These are phyloP conservation scores for Mortierella sp. DNA, from an alignment of 371 early-diverging fungal species.

Conservation along the genomic window DNA sequence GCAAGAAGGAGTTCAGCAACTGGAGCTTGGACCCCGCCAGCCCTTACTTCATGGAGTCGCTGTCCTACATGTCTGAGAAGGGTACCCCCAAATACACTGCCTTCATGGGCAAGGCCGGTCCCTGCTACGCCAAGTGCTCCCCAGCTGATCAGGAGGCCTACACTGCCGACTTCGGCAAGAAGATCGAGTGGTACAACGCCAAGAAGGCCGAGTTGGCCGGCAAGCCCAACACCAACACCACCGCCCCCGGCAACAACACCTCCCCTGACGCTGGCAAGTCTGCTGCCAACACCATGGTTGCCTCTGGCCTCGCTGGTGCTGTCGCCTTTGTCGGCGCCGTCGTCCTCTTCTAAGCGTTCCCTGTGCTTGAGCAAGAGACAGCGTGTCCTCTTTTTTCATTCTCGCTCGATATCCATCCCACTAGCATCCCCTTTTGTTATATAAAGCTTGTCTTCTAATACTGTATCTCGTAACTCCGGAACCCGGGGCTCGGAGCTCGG, in stretches of 20 bases:
- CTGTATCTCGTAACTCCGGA: too few relatives aligned
- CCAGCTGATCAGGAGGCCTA: conserved; percentile 18
- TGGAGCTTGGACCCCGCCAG: conserved; percentile 28
- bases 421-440: too few relatives aligned
- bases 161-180: conserved; percentile 19
- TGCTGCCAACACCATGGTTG: conserved; percentile 50
- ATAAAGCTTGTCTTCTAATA: too few relatives aligned
- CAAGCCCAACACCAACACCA: conserved; percentile 21
- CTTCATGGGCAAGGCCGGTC: conserved; percentile 30
- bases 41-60: conserved; percentile 37
- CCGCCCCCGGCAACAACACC: background rate
- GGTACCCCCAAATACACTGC: conserved; percentile 29
- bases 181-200: conserved; percentile 30
- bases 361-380: too few relatives aligned
- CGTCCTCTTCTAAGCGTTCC: conserved; percentile 4
- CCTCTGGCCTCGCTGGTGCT: conserved; percentile 14
- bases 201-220: conserved; percentile 45
- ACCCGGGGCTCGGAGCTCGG: too few relatives aligned
- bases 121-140: conserved; percentile 22
- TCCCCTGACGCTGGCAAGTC: conserved; percentile 10
- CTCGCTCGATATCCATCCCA: too few relatives aligned
- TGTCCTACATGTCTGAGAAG: conserved; percentile 15
- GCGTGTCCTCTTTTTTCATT: too few relatives aligned
- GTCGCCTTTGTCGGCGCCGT: conserved; percentile 17
- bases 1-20: conserved; percentile 21